A percentile compares a stretch with the other conserved stretches of the same genome.
Conservation (phyloP, 331 rosid genomes). For the Prunus yedoensis region DNA sequence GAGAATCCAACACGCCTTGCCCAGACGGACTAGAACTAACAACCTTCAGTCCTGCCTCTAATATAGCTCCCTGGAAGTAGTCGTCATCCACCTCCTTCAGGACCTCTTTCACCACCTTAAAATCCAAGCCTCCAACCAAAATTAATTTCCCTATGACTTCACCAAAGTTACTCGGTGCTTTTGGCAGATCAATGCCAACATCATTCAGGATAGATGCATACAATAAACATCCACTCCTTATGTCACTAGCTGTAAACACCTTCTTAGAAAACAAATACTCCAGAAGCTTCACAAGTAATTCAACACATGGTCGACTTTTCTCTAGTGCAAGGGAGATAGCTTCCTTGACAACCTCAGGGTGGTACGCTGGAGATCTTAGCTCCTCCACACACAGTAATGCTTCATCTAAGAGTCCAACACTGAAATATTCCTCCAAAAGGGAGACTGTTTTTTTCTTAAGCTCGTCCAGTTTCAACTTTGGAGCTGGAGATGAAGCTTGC, state of each 20-base stretch:
- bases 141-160: constrained; percentile 66
- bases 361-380: constrained; percentile 63
- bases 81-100: constrained; percentile 69
- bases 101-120: constrained; percentile 64
- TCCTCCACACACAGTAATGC: constrained; percentile 91
- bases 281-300: constrained; percentile 60
- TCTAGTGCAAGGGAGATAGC: constrained; percentile 73
- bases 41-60: constrained; percentile 46
- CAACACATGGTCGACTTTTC: constrained; percentile 65
- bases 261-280: constrained; percentile 52
- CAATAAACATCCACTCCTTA: constrained; percentile 71
- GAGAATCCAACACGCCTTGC: constrained; percentile 62
- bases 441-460: constrained; percentile 60
- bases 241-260: constrained; percentile 52
- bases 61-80: constrained; percentile 50
- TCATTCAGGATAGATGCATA: constrained; percentile 71
- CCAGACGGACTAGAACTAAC: constrained; percentile 53
- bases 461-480: constrained; percentile 39
- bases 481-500: constrained; percentile 41
- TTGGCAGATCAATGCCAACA: constrained; percentile 74
- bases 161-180: constrained; percentile 80
- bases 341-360: constrained; percentile 90
- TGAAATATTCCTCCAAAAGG: constrained; percentile 83
- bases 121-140: constrained; percentile 60
- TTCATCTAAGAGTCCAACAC: constrained; percentile 65